Percentiles rank a stretch among this genome's conserved stretches.
phyloP scores from a whole-genome alignment of 345 rosid genomes.

The Brassica juncea region DNA sequence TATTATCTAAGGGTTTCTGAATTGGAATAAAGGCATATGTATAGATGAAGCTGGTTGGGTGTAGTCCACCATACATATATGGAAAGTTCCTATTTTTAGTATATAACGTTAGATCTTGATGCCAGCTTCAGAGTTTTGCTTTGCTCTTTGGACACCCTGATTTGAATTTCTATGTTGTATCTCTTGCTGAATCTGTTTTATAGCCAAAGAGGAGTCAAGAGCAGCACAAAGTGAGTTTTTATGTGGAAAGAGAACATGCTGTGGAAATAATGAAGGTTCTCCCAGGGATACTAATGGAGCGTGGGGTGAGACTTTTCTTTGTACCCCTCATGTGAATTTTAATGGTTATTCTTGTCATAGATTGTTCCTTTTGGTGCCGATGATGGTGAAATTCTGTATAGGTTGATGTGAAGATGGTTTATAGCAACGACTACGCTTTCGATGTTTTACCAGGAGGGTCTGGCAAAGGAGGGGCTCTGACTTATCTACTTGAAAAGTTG shows the following conservation, averaged over 20 bases:
- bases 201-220: slow-evolving; percentile 75
- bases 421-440: slow-evolving; percentile 72
- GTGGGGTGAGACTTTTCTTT: slow-evolving; percentile 53
- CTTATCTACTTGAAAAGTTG: slow-evolving; percentile 64
- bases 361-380: slow-evolving; percentile 8
- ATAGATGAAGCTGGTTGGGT: background rate
- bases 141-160: background rate
- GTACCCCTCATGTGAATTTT: background rate
- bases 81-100: too few relatives aligned
- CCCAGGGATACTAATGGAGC: slow-evolving; percentile 55
- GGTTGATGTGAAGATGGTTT: slow-evolving; percentile 79
- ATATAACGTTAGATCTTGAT: too few relatives aligned
- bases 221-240: slow-evolving; percentile 81
- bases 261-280: slow-evolving; percentile 52
- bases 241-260: slow-evolving; percentile 57
- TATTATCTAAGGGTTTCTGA: too few relatives aligned
- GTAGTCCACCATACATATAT: too few relatives aligned
- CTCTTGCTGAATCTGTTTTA: slow-evolving; percentile 23
- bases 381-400: slow-evolving; percentile 32
- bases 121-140: background rate
- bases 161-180: slow-evolving; percentile 1
- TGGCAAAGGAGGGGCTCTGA: slow-evolving; percentile 87
- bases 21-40: too few relatives aligned
- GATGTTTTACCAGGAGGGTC: slow-evolving; percentile 82
- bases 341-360: slow-evolving; percentile 12